These are phyloP conservation scores for Cyanodermella asteris DNA, from an alignment of 2,329 filamentous ascomycete genomes.

Conservation along the genomic window DNA sequence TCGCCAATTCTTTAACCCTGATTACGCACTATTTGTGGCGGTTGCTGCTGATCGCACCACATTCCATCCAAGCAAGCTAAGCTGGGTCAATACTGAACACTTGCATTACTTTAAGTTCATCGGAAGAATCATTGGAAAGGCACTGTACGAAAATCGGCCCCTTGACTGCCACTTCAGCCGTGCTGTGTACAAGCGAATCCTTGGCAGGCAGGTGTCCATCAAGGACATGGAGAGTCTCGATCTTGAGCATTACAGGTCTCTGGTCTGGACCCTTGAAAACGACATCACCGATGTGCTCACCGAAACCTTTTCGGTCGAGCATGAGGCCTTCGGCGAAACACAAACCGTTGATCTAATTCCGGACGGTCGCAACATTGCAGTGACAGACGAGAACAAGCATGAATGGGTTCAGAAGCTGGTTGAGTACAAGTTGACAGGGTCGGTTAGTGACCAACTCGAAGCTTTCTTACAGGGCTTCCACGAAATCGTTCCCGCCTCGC, in stretches of 20 bases:
- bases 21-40: conserved; percentile 88
- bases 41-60: conserved; percentile 95
- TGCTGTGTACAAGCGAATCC: conserved; percentile 92
- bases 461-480: conserved; percentile 84
- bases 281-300: conserved; percentile 96
- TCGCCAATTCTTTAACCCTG: conserved; percentile 95
- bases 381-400: conserved; percentile 96
- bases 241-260: conserved; percentile 94
- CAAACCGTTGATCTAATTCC: conserved; percentile 70
- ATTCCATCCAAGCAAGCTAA: conserved; percentile 93
- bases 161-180: conserved; percentile 98
- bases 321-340: conserved; percentile 80
- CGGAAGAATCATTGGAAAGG: conserved; percentile 92
- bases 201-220: conserved; percentile 83
- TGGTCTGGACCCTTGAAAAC: conserved; percentile 96
- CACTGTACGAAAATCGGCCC: conserved; percentile 83
- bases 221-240: conserved; percentile 99
- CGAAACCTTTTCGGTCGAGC: conserved; percentile 85
- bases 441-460: conserved; percentile 85
- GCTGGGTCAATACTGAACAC: conserved; percentile 86
- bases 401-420: conserved; percentile 90
- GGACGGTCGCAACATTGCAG: conserved; percentile 73
- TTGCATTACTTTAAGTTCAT: conserved; percentile 99
- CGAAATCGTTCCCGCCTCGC: conserved; percentile 83
- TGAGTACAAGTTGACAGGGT: conserved; percentile 77